These are phyloP conservation scores for Leavenworthia alabamica DNA, from an alignment of 345 rosid species.

Conservation along the genomic window DNA sequence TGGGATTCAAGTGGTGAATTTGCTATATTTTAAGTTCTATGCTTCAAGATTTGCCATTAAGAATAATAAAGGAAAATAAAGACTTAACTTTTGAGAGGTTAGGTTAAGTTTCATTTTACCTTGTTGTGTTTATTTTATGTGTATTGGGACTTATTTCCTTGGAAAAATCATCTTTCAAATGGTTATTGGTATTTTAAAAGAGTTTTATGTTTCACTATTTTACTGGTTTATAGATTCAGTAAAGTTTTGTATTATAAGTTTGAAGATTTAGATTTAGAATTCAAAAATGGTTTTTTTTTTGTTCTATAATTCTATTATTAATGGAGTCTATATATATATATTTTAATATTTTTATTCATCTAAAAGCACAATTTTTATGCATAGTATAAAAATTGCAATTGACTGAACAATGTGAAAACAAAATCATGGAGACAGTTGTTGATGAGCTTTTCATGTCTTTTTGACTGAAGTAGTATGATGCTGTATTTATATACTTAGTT, in stretches of 20 bases:
- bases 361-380: too few species aligned
- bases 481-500: background rate
- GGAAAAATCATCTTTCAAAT: background rate
- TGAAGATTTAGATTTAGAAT: background rate
- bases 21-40: slow-evolving; percentile 48
- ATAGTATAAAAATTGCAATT: too few species aligned
- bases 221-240: background rate
- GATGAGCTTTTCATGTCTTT: too few species aligned
- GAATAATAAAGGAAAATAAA: background rate
- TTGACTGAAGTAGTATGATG: background rate
- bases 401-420: too few species aligned
- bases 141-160: background rate
- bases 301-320: too few species aligned
- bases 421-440: too few species aligned
- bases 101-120: background rate
- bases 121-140: background rate
- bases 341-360: too few species aligned
- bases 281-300: too few species aligned
- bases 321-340: too few species aligned
- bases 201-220: background rate
- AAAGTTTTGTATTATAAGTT: background rate
- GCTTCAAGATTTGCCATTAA: slow-evolving; percentile 34
- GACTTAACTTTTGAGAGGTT: background rate
- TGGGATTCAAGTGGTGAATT: slow-evolving; percentile 35
- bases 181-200: background rate